Conservation (phyloP, 2,329 filamentous ascomycete genomes). For the Pseudopithomyces chartarum region DNA sequence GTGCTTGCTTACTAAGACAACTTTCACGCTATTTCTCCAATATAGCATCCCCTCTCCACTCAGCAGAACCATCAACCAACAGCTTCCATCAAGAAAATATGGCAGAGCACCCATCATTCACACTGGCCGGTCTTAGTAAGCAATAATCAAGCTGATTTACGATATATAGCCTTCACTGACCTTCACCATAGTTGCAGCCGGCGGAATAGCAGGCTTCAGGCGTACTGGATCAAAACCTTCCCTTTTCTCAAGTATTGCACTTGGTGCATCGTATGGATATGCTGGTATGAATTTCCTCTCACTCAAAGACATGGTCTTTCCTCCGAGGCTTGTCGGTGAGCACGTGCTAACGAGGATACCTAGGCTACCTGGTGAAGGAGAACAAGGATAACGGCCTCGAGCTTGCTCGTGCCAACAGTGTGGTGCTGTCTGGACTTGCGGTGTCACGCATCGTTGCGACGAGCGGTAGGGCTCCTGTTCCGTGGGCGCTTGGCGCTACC, state of each 20-base stretch:
- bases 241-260: constrained; percentile 31
- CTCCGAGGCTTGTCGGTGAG: background rate
- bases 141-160: background rate
- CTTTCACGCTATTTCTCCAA: background rate
- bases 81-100: constrained; percentile 12
- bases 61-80: background rate
- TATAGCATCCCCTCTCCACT: background rate
- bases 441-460: constrained; percentile 34
- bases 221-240: constrained; percentile 34
- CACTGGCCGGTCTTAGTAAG: constrained; percentile 34
- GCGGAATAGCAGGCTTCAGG: constrained; percentile 34
- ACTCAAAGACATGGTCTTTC: constrained; percentile 3
- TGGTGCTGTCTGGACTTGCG: constrained; percentile 28
- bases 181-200: constrained; percentile 23
- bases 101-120: constrained; percentile 38
- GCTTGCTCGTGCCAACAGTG: constrained; percentile 32
- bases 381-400: constrained; percentile 37
- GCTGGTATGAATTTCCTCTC: constrained; percentile 20
- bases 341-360: background rate
- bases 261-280: constrained; percentile 32
- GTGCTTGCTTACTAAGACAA: background rate
- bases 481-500: constrained; percentile 29
- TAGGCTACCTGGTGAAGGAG: constrained; percentile 34
- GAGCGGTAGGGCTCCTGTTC: constrained; percentile 31
- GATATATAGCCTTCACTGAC: background rate